phyloP scores from a whole-genome alignment of 768 basidiomycete species.

The Tricholoma sp. region DNA sequence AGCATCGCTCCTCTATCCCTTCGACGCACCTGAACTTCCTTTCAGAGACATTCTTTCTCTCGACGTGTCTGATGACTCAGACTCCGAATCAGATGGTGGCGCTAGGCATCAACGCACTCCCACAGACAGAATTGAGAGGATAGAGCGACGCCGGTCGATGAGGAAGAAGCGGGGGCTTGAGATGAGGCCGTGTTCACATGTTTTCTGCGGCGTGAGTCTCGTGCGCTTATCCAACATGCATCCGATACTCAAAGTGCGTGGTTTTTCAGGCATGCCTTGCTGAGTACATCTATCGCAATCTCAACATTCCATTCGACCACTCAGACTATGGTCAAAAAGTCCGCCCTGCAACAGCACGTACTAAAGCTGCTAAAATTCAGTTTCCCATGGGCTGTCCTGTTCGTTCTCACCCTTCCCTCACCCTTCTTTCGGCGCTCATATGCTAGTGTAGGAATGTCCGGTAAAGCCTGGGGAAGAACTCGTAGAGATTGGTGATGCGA shows the following conservation, averaged over 20 bases:
- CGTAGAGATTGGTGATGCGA: background rate
- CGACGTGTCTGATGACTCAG: background rate
- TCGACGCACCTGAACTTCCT: background rate
- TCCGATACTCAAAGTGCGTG: background rate
- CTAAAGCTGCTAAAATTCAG: background rate
- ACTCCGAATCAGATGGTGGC: background rate
- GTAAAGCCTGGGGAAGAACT: background rate
- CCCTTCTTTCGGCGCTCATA: background rate
- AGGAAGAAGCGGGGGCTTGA: background rate
- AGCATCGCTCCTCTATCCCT: background rate
- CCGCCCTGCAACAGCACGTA: background rate
- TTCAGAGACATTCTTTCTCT: background rate
- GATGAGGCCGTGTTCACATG: background rate
- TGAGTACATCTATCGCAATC: background rate
- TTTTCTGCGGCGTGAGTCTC: background rate
- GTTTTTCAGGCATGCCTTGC: background rate
- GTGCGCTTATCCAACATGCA: background rate
- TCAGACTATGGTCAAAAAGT: background rate
- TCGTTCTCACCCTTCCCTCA: background rate
- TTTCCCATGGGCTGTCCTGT: background rate
- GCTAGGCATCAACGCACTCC: background rate
- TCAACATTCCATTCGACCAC: background rate
- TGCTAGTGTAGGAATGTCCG: background rate
- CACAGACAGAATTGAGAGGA: background rate
- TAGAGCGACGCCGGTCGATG: background rate